phyloP scores from a whole-genome alignment of 1,139 yeast genomes.

The Pneumocystis sp. region DNA sequence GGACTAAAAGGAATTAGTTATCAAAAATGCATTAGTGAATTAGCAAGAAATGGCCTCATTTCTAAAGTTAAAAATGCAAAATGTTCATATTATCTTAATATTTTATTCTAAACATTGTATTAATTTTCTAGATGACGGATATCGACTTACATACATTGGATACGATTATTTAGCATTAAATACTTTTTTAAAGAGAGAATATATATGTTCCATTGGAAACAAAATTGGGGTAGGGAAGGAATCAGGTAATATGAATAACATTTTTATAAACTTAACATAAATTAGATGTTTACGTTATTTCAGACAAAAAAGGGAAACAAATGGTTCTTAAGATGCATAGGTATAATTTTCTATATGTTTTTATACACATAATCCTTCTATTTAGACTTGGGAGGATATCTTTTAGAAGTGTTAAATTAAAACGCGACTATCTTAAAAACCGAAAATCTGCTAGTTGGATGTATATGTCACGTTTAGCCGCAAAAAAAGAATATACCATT shows the following conservation, averaged over 20 bases:
- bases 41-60: constrained; percentile 72
- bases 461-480: constrained; percentile 79
- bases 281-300: constrained; percentile 59
- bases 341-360: not conserved
- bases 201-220: constrained; percentile 65
- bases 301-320: constrained; percentile 47
- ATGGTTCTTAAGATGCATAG: constrained; percentile 80
- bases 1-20: constrained; percentile 66
- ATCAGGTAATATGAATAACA: constrained; percentile 34
- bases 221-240: constrained; percentile 96
- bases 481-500: constrained; percentile 78
- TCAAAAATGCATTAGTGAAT: constrained; percentile 61
- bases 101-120: not conserved
- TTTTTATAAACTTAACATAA: not conserved
- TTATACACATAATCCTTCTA: not conserved
- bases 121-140: constrained; percentile 65
- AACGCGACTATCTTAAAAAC: constrained; percentile 74
- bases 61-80: constrained; percentile 59
- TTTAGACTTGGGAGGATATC: constrained; percentile 66
- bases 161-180: constrained; percentile 82
- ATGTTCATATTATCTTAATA: constrained; percentile 18
- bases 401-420: constrained; percentile 78
- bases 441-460: constrained; percentile 71
- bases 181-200: constrained; percentile 55
- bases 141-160: constrained; percentile 73